A percentile compares a stretch with the other conserved stretches of the same genome.
Conservation (phyloP, 164 flowering plant species). For the Magnolia officinalis region DNA sequence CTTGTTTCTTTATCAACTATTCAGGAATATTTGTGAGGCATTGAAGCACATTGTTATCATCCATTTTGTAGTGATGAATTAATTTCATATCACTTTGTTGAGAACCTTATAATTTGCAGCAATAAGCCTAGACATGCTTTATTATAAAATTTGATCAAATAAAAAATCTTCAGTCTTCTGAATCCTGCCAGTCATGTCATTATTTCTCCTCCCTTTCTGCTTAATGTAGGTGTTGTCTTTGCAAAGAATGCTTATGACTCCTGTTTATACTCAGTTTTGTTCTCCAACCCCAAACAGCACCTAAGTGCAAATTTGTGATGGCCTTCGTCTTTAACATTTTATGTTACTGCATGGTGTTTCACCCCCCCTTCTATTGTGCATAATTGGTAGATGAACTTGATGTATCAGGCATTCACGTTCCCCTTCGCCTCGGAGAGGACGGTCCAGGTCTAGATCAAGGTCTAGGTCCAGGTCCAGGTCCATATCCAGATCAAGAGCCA, state of each 20-base stretch:
- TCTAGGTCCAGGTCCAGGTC: constrained; percentile 35
- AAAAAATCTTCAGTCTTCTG: neutral
- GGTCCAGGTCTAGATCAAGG: constrained; percentile 41
- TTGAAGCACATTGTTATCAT: too few relatives aligned
- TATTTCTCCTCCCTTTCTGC: neutral
- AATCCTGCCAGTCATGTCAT: neutral
- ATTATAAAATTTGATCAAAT: neutral
- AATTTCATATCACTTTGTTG: neutral
- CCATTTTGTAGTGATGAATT: neutral
- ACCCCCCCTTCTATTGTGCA: neutral
- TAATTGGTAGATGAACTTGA: neutral
- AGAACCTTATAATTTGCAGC: neutral
- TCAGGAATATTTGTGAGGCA: neutral
- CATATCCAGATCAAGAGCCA: constrained; percentile 34
- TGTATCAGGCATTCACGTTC: constrained; percentile 42
- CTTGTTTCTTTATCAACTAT: neutral
- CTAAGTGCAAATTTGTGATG: neutral
- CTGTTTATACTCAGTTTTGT: neutral
- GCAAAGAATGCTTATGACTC: too few relatives aligned
- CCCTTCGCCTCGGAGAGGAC: constrained; percentile 58
- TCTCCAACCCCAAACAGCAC: neutral
- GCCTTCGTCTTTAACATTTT: neutral
- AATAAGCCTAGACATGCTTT: neutral
- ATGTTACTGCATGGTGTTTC: neutral
- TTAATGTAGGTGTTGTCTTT: too few relatives aligned